Evolutionary conservation across 345 rosid genomes (phyloP).

Genomic region (Citrus inodora): DNA sequence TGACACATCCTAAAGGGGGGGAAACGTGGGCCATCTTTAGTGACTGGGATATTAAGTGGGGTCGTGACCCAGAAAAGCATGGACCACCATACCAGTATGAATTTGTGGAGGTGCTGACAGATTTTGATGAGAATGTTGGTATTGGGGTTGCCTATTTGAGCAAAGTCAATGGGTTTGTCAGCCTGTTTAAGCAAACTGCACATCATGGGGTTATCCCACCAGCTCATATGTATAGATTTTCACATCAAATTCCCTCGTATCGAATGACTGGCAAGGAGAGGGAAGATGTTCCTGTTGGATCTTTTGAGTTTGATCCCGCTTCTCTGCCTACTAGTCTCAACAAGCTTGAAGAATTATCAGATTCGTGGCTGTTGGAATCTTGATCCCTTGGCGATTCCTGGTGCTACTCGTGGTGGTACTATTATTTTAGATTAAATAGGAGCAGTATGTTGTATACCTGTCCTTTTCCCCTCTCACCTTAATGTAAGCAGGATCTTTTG

Average conservation of each 20-base stretch:
- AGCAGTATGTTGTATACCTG: not conserved
- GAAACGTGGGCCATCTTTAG: too few species aligned
- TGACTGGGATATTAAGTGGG: too few species aligned
- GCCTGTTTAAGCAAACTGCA: conserved; percentile 44
- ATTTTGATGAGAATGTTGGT: conserved; percentile 41
- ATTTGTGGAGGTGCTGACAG: too few species aligned
- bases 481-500: not conserved
- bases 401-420: not conserved
- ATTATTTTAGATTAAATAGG: conserved; percentile 24
- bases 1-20: too few species aligned
- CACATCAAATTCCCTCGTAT: conserved; percentile 67
- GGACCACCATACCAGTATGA: too few species aligned
- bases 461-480: not conserved
- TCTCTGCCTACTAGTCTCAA: conserved; percentile 43
- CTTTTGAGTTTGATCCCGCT: conserved; percentile 79
- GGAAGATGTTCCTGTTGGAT: conserved; percentile 63
- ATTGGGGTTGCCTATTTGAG: conserved; percentile 61
- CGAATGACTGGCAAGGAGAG: conserved; percentile 73
- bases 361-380: conserved; percentile 40
- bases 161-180: conserved; percentile 78
- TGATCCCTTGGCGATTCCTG: conserved; percentile 36
- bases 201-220: conserved; percentile 31
- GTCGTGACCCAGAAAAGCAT: too few species aligned
- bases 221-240: conserved; percentile 56
- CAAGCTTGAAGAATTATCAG: conserved; percentile 2